Base-by-base conservation (phyloP, 2,329 filamentous ascomycete genomes). In the Colletotrichum navitas region DNA sequence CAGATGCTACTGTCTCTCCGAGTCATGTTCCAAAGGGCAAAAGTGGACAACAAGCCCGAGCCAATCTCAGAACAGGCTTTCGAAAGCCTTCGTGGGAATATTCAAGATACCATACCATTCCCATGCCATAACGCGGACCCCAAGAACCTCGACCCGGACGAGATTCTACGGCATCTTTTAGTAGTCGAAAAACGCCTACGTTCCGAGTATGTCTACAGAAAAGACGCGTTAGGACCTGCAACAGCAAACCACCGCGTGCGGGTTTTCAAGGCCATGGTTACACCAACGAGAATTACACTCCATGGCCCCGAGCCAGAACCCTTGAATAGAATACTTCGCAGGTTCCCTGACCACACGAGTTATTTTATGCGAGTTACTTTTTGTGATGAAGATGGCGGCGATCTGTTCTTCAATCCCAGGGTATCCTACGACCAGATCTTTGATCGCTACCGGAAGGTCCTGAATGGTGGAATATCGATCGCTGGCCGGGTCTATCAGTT, bases 301-400 rank as follows among this genome's bases (percentile, higher is more conserved):
- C 82, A 84, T 10, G 91, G 91, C 0, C 91, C 91, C 0, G 90
- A 91, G 61, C 82, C 87, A 0, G 92, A 94, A 77, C 88, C 87
- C 8, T 91, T 89, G 70, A 94, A 94, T 76, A 85, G 92, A 5
- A 88, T 95, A 3, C 81, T 95, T 21, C 88, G 93, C n/a, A 88
- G 89, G 73, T 93, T 90, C 73, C 79, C 85, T 0, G 76, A 86
- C 0, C 83, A 90, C 66, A 86, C 86, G 1, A 88, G 92, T 56
- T 85, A 87, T 74, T 94, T 94, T 74, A 77, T 93, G 0, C 87
- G 93, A 0, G 92, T 95, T 0, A 86, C 89, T 8, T 94, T 96
- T 75, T 86, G 86, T 39, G 93, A 96, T 58, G 93, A 97, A 77
- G 88, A 93, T 76, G 91, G 91, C 0, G 84, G 90, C 32, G 86